Base-by-base conservation (phyloP, 2,329 filamentous ascomycete species). In the Sphaerostilbella broomeana region DNA sequence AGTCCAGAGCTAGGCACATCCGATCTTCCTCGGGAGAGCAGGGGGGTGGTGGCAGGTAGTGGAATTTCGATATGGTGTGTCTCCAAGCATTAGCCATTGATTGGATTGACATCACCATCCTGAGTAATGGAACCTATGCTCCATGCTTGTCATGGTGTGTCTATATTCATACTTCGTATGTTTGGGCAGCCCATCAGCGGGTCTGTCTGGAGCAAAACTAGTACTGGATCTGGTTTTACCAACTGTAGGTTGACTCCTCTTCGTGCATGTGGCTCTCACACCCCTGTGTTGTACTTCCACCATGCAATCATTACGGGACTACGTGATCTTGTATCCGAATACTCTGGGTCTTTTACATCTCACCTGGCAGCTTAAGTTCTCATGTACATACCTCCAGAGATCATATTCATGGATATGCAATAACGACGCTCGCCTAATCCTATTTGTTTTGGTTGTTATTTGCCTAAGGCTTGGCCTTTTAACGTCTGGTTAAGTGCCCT, bases 21-120 rank as follows among this genome's bases (percentile, higher is more conserved):
- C 36, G 41, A 43, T 43, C 41, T 38, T 37, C 27, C 17, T 33
- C 35, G 39, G 18, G 39, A 31, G 33, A 35, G 21, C 20, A 18
- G 40, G 18, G 18, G 28, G 21, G 4, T 9, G 18, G 11, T 15
- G 11, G 8, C 18, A 26, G 15, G 20, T 29, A 17, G 15, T 36
- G 38, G 30, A 24, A 29, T 20, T 13, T 13, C 16, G 36, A 31
- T 35, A 31, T 22, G 35, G 24, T 22, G 29, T 18, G 9, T 27
- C 22, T 19, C 9, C 24, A 20, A 15, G 19, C 22, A 37, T n/a
- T 36, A 17, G 20, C 20, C 16, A 29, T 33, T 12, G 24, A 19
- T 21, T 39, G 30, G 21, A 15, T 30, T 35, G 31, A 18, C 26
- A 31, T 18, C 30, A 29, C n/a, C 36, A 30, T 40, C 32, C 27